phyloP scores from a whole-genome alignment of 2,329 filamentous ascomycete genomes.

The Arthrocladium fulminans region DNA sequence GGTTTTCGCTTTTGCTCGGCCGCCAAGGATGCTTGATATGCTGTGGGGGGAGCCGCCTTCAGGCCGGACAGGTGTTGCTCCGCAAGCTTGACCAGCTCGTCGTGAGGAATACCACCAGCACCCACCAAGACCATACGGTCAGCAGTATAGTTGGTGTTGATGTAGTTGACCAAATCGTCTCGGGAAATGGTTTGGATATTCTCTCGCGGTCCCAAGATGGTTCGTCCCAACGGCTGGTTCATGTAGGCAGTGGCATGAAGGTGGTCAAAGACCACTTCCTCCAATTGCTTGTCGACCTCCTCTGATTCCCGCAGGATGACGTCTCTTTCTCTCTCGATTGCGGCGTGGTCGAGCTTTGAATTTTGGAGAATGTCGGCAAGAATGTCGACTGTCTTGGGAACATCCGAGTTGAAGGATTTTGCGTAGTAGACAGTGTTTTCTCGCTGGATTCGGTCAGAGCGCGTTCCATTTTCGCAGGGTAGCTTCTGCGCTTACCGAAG shows the following conservation, averaged over 20 bases:
- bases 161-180: conserved; percentile 86
- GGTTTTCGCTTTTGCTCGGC: conserved; percentile 76
- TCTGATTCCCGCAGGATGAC: conserved; percentile 98
- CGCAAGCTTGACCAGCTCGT: conserved; percentile 87
- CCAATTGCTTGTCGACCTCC: conserved; percentile 99
- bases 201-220: conserved; percentile 93
- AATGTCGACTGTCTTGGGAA: conserved; percentile 93
- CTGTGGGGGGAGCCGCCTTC: conserved; percentile 64
- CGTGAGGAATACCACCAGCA: conserved; percentile 85
- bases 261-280: conserved; percentile 99
- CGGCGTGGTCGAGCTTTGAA: conserved; percentile 88
- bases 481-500: conserved; percentile 61
- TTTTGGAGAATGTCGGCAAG: conserved; percentile 98
- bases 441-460: conserved; percentile 48
- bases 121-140: conserved; percentile 99
- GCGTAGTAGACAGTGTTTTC: conserved; percentile 99
- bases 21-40: conserved; percentile 60
- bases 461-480: conserved; percentile 12
- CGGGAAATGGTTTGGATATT: conserved; percentile 96
- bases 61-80: conserved; percentile 89
- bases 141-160: conserved; percentile 99
- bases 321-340: conserved; percentile 95
- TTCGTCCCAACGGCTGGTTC: conserved; percentile 89
- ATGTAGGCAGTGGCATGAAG: conserved; percentile 97
- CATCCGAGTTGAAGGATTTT: conserved; percentile 97